A percentile compares a stretch with the other conserved stretches of the same genome.
These are phyloP conservation scores for Vararia minispora DNA, from an alignment of 768 basidiomycete species.

Conservation along the genomic window DNA sequence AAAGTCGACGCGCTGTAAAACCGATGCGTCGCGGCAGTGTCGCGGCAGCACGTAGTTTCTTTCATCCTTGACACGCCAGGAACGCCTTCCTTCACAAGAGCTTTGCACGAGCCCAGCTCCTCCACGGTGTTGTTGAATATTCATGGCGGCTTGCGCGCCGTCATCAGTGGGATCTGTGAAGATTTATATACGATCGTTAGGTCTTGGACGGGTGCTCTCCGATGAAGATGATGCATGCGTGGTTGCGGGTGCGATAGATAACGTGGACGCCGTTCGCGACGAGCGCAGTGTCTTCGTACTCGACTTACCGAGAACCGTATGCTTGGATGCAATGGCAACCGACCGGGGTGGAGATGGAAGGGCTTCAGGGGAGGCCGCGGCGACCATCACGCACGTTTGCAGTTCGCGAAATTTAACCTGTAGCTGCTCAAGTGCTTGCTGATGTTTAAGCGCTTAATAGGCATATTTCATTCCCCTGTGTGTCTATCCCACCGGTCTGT, in stretches of 20 bases:
- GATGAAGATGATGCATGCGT: constrained; percentile 11
- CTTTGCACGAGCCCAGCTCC: constrained; percentile 68
- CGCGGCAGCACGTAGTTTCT: constrained; percentile 57
- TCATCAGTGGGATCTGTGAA: constrained; percentile 62
- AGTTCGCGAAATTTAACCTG: constrained; percentile 74
- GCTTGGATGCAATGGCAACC: constrained; percentile 23
- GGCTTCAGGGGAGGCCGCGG: constrained; percentile 18
- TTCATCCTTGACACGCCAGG: constrained; percentile 57
- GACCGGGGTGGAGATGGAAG: constrained; percentile 25
- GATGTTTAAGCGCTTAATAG: constrained; percentile 76
- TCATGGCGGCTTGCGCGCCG: constrained; percentile 30
- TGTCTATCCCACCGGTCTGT: too few species aligned
- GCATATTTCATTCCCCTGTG: constrained; percentile 85
- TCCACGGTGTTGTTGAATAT: constrained; percentile 37
- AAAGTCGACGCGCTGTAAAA: too few species aligned
- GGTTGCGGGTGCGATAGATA: constrained; percentile 20
- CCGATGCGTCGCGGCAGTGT: too few species aligned
- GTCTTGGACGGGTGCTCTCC: constrained; percentile 23
- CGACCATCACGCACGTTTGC: constrained; percentile 81
- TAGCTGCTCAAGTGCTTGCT: constrained; percentile 72
- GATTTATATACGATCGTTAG: constrained; percentile 53
- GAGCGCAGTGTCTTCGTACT: constrained; percentile 23
- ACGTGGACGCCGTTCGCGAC: constrained; percentile 15
- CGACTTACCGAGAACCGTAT: constrained; percentile 35
- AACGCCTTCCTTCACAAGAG: constrained; percentile 70